Base-by-base conservation (phyloP, 352 stramenopile genomes). In the Phytophthora sojae region DNA sequence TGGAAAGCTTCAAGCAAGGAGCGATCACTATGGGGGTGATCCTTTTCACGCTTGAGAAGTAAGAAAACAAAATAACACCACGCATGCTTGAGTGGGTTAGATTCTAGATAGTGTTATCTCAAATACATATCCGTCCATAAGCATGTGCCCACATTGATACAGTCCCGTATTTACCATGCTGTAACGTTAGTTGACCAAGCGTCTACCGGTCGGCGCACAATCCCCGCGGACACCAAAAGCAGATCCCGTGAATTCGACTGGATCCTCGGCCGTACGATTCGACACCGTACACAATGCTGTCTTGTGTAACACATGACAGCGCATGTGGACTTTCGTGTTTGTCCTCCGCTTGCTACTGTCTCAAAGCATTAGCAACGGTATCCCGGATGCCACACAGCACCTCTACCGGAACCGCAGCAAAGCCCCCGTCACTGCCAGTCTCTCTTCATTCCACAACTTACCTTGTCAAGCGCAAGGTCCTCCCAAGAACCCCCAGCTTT, bases 271-370 rank as follows among this genome's bases (percentile, higher is more conserved):
- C 64, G 52, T 53, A 66, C 57, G 50, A 71, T 67, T 12, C n/a
- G 57, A 71, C 64, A 67, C 64, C 39, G 57, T 71, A n/a, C n/a
- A n/a, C n/a, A n/a, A n/a, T n/a, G n/a, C n/a, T n/a, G n/a, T n/a
- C n/a, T n/a, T n/a, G n/a, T n/a, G n/a, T n/a, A n/a, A 71, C 55
- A 50, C 56, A 71, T 71, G 56, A 71, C 50, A 44, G 57, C 49
- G n/a, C 64, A 71, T 67, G 62, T 69, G 62, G 62, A 47, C 21
- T 45, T 64, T 63, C 11, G 19, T 17, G 14, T 32, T 15, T 29
- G 26, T 61, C 61, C 57, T 61, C 61, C 52, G 19, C 30, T 44
- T 6, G 61, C 45, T 6, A n/a, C 23, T 64, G 63, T 70, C 23
- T 9, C 54, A 25, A 37, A 14, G 7, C 21, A 37, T 61, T 68